phyloP scores from a whole-genome alignment of 208 protist genomes.

The Leishmania tropica region DNA sequence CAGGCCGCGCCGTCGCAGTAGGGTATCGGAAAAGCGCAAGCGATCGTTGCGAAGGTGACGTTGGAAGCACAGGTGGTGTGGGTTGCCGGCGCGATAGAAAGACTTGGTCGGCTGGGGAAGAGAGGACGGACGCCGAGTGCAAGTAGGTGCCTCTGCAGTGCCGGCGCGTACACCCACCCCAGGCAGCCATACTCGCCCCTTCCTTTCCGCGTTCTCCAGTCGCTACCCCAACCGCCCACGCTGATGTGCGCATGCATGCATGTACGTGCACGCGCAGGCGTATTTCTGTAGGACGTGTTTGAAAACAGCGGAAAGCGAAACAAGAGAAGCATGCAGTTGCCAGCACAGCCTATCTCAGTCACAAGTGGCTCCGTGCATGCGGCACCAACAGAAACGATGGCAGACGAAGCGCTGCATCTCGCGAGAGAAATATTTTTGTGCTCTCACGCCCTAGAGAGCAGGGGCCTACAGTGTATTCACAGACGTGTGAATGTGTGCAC shows the following conservation, averaged over 20 bases:
- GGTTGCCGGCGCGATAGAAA: not conserved
- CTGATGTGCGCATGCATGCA: not conserved
- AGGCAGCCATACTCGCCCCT: not conserved
- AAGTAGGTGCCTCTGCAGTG: not conserved
- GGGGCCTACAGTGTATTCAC: not conserved
- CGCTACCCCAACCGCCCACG: not conserved
- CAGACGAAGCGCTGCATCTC: not conserved
- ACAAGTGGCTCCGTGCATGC: not conserved
- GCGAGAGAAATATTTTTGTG: not conserved
- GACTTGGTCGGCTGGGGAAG: not conserved
- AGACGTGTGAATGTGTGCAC: not conserved
- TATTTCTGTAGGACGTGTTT: not conserved
- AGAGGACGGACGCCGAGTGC: not conserved
- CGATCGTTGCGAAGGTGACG: not conserved
- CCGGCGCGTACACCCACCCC: not conserved
- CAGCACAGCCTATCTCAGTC: not conserved
- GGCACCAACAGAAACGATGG: not conserved
- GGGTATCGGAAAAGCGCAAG: not conserved
- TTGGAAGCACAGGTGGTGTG: not conserved
- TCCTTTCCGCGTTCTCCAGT: not conserved
- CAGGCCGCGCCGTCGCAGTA: slow-evolving; percentile 11
- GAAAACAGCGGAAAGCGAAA: not conserved
- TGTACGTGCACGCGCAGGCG: not conserved
- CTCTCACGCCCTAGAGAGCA: not conserved
- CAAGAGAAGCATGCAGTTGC: not conserved